Conservation (phyloP, 345 rosid species). For the Chamaenerion angustifolium region DNA sequence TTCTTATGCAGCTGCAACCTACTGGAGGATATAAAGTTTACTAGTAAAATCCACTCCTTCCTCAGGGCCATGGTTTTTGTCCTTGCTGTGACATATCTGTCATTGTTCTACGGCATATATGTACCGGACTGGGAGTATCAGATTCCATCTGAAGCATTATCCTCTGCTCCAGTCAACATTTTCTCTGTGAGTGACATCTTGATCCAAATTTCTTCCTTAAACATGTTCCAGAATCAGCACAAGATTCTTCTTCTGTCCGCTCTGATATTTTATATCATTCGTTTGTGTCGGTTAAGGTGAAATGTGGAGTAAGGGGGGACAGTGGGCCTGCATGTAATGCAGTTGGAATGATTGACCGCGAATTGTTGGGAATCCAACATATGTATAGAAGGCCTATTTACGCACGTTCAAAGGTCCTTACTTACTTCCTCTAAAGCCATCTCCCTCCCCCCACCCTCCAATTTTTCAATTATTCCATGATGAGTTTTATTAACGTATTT, state of each 20-base stretch:
- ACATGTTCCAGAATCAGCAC: no score
- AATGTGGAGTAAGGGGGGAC: conserved; percentile 64
- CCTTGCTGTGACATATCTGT: conserved; percentile 32
- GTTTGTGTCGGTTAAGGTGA: conserved; percentile 31
- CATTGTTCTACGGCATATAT: conserved; percentile 47
- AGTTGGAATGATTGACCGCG: conserved; percentile 76
- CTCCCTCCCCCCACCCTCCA: background rate
- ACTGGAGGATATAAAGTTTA: no score
- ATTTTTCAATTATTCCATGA: background rate
- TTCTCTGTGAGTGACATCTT: conserved; percentile 29
- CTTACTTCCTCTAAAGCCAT: background rate
- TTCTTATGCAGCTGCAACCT: no score
- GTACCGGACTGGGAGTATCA: conserved; percentile 77
- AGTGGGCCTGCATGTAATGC: conserved; percentile 80
- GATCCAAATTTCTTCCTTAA: background rate
- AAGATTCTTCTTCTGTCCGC: no score
- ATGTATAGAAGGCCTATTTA: conserved; percentile 55
- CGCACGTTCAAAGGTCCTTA: conserved; percentile 43
- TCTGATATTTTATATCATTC: no score
- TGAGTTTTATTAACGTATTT: background rate
- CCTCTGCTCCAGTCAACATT: conserved; percentile 26
- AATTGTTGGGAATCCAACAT: conserved; percentile 50
- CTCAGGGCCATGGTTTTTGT: conserved; percentile 40
- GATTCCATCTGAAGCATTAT: conserved; percentile 19
- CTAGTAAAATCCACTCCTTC: conserved; percentile 2